Conservation (phyloP, 257 asterid genomes). For the Penstemon eatonii region DNA sequence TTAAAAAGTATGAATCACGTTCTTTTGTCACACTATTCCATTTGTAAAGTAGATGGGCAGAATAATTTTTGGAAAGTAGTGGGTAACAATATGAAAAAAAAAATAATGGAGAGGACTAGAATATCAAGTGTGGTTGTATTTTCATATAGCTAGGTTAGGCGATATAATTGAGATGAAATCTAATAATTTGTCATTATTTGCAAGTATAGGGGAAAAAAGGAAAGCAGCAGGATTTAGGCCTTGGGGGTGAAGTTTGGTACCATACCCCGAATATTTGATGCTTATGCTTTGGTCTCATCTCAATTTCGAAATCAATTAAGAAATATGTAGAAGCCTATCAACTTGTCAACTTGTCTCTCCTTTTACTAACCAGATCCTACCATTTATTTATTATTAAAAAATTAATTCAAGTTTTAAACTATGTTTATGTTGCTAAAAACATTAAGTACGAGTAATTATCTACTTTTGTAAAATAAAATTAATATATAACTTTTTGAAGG, state of each 20-base stretch:
- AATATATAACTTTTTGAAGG: too few species aligned
- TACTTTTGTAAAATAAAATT: too few species aligned
- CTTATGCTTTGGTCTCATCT: slow-evolving; percentile 1
- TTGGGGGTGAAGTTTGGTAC: slow-evolving; percentile 20
- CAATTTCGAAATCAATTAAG: slow-evolving; percentile 20
- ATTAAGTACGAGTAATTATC: too few species aligned
- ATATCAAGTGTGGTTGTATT: slow-evolving; percentile 25
- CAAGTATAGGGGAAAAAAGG: slow-evolving; percentile 18
- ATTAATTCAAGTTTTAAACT: not conserved
- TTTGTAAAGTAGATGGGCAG: too few species aligned
- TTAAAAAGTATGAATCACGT: too few species aligned
- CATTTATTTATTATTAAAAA: slow-evolving; percentile 2
- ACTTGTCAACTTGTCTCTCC: slow-evolving; percentile 20
- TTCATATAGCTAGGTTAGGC: slow-evolving; percentile 22
- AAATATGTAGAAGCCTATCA: slow-evolving; percentile 22
- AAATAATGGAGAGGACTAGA: too few species aligned
- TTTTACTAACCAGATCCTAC: slow-evolving; percentile 4
- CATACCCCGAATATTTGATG: not conserved
- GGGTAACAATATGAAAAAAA: too few species aligned
- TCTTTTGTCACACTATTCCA: too few species aligned
- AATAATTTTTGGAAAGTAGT: too few species aligned
- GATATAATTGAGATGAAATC: slow-evolving; percentile 5
- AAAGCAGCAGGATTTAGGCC: slow-evolving; percentile 20
- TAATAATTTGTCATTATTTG: slow-evolving; percentile 6
- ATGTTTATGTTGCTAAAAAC: not conserved